Base-by-base conservation (phyloP, 306 rosid species). In the Aeschynomene evenia region DNA sequence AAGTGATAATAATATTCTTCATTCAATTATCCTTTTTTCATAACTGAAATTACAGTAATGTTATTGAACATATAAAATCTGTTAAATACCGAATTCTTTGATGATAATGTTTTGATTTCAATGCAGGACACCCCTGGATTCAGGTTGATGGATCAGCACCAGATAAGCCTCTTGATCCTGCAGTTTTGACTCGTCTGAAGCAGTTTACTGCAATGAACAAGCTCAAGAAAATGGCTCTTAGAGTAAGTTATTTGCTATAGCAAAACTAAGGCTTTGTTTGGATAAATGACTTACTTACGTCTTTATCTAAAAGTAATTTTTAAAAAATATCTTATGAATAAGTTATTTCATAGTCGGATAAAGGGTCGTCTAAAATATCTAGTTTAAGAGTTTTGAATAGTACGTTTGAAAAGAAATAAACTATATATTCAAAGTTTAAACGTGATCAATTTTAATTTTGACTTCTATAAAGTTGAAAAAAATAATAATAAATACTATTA, bases 81-180 rank as follows among this genome's bases (percentile, higher is more conserved):
- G 3, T 22, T 13, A n/a, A n/a, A n/a, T n/a, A 72, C 19, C 18
- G 55, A 33, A 5, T 61, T 31, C 46, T 48, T 36, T 72, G 23
- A 66, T 50, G 48, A 63, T 26, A 29, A 55, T 71, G 49, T 8
- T 68, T 56, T 79, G 64, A 55, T 75, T n/a, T 77, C 45, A 56
- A 51, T 87, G 64, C 82, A 93, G 98, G 97, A 63, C 94, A 93
- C 37, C 98, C 96, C 9, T 93, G 98, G 98, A 77, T 93, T 77
- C 96, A 78, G 57, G 82, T 80, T 57, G 96, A 93, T 76, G 98
- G 94, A 73, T 59, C 77, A 70, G 96, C 96, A 63, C 89, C 91
- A 33, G 98, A 92, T 77, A 89, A 86, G 80, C 89, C 93, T 62
- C 96, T 92, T 60, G 96, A 90, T 70, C 71, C 96, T 1, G 96